A percentile compares a stretch with the other conserved stretches of the same genome.
phyloP scores from a whole-genome alignment of 441 rosid genomes.

The Erodium moschatum region DNA sequence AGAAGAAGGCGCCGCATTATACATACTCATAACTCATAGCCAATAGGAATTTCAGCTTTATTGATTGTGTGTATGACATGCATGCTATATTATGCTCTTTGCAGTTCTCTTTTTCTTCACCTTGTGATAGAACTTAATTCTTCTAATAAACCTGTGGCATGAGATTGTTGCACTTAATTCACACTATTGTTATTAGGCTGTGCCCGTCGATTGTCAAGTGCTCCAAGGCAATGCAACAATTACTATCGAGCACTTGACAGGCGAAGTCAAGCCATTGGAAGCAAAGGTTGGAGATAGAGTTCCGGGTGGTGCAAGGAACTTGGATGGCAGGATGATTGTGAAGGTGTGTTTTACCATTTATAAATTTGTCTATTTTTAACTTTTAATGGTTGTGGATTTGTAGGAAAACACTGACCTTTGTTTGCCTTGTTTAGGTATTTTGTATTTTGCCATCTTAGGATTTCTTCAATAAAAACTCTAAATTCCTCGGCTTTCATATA shows the following conservation, averaged over 20 bases:
- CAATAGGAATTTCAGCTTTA: background rate
- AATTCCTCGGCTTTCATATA: no score
- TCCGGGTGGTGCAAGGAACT: constrained; percentile 95
- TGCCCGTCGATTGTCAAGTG: constrained; percentile 92
- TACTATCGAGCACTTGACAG: constrained; percentile 88
- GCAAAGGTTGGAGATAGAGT: constrained; percentile 77
- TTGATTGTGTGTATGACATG: background rate
- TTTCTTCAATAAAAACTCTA: no score
- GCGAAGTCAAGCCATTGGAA: constrained; percentile 88
- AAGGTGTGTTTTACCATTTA: constrained; percentile 42
- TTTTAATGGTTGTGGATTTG: constrained; percentile 2
- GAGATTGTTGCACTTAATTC: constrained; percentile 12
- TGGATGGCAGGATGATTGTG: constrained; percentile 90
- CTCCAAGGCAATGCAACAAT: constrained; percentile 82
- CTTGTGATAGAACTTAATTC: background rate
- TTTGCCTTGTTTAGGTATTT: constrained; percentile 8
- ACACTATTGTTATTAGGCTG: constrained; percentile 45
- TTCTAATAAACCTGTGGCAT: background rate
- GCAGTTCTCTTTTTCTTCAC: background rate
- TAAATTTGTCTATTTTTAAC: constrained; percentile 12
- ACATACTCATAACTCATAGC: background rate
- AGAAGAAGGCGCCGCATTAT: constrained; percentile 1
- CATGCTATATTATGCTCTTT: background rate
- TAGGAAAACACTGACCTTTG: constrained; percentile 12
- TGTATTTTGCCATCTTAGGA: background rate